Base-by-base conservation (phyloP, 2,329 filamentous ascomycete species). In the Ophiobolus disseminans region DNA sequence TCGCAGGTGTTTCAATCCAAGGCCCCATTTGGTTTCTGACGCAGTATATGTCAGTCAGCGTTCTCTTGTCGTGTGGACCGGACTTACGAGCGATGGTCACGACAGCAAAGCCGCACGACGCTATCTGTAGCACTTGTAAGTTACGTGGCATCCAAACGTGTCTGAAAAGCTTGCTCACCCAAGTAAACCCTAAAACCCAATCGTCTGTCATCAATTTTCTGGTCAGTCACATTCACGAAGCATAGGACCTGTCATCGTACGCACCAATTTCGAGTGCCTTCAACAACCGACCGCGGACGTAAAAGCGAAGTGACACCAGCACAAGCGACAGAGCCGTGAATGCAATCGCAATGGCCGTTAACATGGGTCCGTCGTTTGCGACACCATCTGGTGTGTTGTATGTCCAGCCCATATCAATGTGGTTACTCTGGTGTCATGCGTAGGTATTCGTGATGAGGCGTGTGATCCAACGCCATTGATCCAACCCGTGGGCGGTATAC, bases 21-120 rank as follows among this genome's bases (percentile, higher is more conserved):
- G 53, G 7, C 53, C 50, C 53, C 50, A 54, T 50, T 52, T 57
- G 2, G 50, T 58, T 40, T 54, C 53, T 57, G 9, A 8, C 3
- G 30, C 30, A 14, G 30, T 28, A n/a, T n/a, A 5, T 9, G 25
- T 10, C n/a, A 28, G n/a, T 4, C 11, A 5, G 31, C 17, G 3
- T 3, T 10, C n/a, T 54, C 25, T 34, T 30, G 25, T 7, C 16
- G n/a, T 31, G 6, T 14, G 17, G 25, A 25, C 7, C 9, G 8
- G 19, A 45, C 55, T 28, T 51, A 58, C 56, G 53, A 6, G 51
- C 8, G 20, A 54, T 45, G 0, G 45, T 54, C 14, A 58, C 45
- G 4, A 49, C 48, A 22, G 50, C 50, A 34, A 57, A 58, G 16
- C 53, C 55, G 14, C 55, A 58, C 2, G 49, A 45, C 22, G 45